These are phyloP conservation scores for Eutrema japonicum DNA, from an alignment of 345 rosid species.

Conservation along the genomic window DNA sequence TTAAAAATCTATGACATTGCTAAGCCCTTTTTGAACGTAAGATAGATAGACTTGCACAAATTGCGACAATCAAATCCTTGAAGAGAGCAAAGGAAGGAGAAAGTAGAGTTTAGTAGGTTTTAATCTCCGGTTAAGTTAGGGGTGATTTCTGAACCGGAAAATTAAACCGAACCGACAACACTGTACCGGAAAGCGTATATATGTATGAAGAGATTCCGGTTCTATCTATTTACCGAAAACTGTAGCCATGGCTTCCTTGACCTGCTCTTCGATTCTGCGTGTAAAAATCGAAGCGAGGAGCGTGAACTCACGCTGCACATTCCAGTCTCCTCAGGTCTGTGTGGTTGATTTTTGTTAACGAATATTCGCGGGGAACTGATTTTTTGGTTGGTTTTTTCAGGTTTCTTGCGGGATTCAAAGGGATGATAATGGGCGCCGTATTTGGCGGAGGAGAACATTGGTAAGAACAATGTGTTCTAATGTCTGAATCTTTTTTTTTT, in stretches of 20 bases:
- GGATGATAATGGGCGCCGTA: slow-evolving; percentile 55
- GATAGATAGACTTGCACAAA: background rate
- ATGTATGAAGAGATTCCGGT: slow-evolving; percentile 11
- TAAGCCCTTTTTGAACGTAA: background rate
- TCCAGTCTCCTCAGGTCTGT: slow-evolving; percentile 48
- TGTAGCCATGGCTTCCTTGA: slow-evolving; percentile 44
- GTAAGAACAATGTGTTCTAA: slow-evolving; percentile 34
- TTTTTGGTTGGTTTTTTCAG: slow-evolving; percentile 38
- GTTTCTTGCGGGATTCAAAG: slow-evolving; percentile 48
- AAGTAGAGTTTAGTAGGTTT: no score
- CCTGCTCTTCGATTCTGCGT: slow-evolving; percentile 41
- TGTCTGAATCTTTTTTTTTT: background rate
- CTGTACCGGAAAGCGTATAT: background rate
- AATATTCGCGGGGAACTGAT: background rate
- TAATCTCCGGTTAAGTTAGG: background rate
- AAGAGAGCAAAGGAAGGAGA: no score
- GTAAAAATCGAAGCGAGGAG: slow-evolving; percentile 42
- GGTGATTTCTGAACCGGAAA: slow-evolving; percentile 15
- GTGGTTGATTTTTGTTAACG: background rate
- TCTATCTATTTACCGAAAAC: slow-evolving; percentile 9
- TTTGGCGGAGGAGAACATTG: slow-evolving; percentile 82
- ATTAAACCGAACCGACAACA: slow-evolving; percentile 6
- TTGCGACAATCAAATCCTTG: background rate
- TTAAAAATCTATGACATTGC: background rate
- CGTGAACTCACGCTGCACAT: slow-evolving; percentile 23